Conservation (phyloP, 202 grass and related monocot genomes). For the Miscanthus sacchariflorus region DNA sequence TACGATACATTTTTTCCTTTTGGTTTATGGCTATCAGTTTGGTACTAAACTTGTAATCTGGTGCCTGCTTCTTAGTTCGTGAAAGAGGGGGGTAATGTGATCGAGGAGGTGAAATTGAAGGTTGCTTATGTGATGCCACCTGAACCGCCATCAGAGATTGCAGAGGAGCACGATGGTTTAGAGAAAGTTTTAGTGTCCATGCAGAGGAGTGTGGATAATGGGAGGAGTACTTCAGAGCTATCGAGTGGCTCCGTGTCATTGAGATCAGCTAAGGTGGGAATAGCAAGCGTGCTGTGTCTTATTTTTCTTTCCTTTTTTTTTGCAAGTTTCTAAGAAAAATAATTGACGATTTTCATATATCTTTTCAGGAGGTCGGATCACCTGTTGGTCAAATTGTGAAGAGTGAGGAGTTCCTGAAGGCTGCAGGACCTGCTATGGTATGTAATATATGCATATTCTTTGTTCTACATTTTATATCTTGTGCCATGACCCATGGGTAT, state of each 20-base stretch:
- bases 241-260: constrained; percentile 55
- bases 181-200: constrained; percentile 52
- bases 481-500: constrained; percentile 9
- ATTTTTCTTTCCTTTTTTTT: not conserved
- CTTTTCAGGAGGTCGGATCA: constrained; percentile 48
- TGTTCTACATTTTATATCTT: constrained; percentile 2
- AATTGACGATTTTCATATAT: constrained; percentile 13
- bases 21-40: constrained; percentile 20
- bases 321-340: constrained; percentile 7
- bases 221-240: constrained; percentile 49
- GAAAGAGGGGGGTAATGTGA: constrained; percentile 58
- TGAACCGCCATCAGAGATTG: constrained; percentile 60
- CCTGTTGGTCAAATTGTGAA: constrained; percentile 40
- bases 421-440: constrained; percentile 51
- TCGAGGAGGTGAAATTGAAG: constrained; percentile 73
- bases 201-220: constrained; percentile 45
- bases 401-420: constrained; percentile 41
- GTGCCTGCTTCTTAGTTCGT: constrained; percentile 56
- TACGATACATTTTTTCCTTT: constrained; percentile 9
- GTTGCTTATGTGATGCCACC: constrained; percentile 76
- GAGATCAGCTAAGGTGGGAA: constrained; percentile 53
- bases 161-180: constrained; percentile 63
- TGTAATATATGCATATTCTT: constrained; percentile 29
- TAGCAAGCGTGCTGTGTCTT: constrained; percentile 31
- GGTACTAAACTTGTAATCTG: constrained; percentile 23